Conservation (phyloP, 1,284 basidiomycete species). For the Marasmius oreades region DNA sequence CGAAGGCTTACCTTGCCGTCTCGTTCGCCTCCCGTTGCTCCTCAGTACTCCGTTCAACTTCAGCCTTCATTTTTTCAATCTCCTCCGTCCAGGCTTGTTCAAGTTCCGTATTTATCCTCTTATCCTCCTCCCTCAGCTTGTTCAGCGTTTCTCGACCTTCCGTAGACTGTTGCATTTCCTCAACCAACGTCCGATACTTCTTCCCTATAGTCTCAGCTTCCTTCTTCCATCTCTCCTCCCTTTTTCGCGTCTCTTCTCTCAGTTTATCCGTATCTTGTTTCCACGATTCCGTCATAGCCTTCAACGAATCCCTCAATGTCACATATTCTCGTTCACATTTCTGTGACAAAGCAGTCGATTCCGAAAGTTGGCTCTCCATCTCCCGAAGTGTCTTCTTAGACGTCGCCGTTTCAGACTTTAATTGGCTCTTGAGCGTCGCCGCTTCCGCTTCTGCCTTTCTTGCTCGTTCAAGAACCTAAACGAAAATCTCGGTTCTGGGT, state of each 20-base stretch:
- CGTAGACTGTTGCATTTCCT: slow-evolving; percentile 53
- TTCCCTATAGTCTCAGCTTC: slow-evolving; percentile 63
- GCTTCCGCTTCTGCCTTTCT: slow-evolving; percentile 79
- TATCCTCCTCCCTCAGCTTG: slow-evolving; percentile 45
- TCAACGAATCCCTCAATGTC: slow-evolving; percentile 70
- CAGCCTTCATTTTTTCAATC: slow-evolving; percentile 40
- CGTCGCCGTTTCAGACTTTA: slow-evolving; percentile 67
- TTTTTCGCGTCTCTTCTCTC: slow-evolving; percentile 63
- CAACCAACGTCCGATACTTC: slow-evolving; percentile 60
- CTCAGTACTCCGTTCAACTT: slow-evolving; percentile 50
- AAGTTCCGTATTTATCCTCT: slow-evolving; percentile 34
- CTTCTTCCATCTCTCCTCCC: slow-evolving; percentile 60
- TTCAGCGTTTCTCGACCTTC: slow-evolving; percentile 33
- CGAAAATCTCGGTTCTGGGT: slow-evolving; percentile 2
- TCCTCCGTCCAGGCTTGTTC: slow-evolving; percentile 38
- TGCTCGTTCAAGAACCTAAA: slow-evolving; percentile 72
- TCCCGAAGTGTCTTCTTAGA: slow-evolving; percentile 74
- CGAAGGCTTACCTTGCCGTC: slow-evolving; percentile 49
- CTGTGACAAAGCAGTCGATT: slow-evolving; percentile 72
- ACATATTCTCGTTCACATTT: slow-evolving; percentile 78
- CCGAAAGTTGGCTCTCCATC: slow-evolving; percentile 67
- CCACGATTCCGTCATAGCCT: slow-evolving; percentile 65
- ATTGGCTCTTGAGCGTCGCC: slow-evolving; percentile 55
- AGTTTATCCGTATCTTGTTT: slow-evolving; percentile 64
- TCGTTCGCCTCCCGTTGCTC: slow-evolving; percentile 53